Evolutionary conservation across 148 eudicot genomes (phyloP), one percentile per base, ranked within the genome.

Genomic region (Vaccinium myrtillus): DNA sequence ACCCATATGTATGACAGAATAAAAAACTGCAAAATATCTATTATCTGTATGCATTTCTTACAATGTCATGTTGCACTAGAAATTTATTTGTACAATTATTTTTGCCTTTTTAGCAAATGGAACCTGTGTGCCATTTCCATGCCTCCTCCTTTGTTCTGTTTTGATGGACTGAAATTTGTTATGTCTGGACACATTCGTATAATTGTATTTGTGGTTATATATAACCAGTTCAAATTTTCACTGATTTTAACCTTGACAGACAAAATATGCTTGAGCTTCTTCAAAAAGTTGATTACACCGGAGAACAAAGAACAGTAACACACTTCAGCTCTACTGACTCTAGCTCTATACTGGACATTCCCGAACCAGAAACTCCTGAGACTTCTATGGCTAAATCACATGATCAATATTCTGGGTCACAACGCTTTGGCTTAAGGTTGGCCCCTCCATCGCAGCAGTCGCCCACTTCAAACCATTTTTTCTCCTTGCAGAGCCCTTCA

Each of bases 251-350:
- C 69, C 77, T 9, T 89, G 81, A 81, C 85, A 87, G 89, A 63
- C 80, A 84, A 63, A 81, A 79, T 77, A 81, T 87, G 87, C 65
- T 89, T 77, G 88, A 85, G 80, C 85, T 87, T 49, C 84, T 80
- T 82, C 84, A 83, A 84, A 89, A 84, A 85, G 89, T 84, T 61
- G 87, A 85, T 81, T 78, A 75, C 8, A 76, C 84, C 65, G 49
- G 56, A 14, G 80, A 85, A 2, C 71, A 85, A 73, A 59, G 59
- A 59, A 79, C 58, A n/a, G 87, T 54, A 10, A 65, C 58, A 58
- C 90, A 69, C 8, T 83, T 83, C 27, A 84, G 85, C 58, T 76
- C 86, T 49, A 75, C 65, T 46, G 86, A 43, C 39, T 80, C 88
- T 83, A 39, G 70, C 78, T 77, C 81, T 56, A 48, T 59, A 3